Evolutionary conservation across 257 asterid species (phyloP).

Genomic region (Fraxinus excelsior): DNA sequence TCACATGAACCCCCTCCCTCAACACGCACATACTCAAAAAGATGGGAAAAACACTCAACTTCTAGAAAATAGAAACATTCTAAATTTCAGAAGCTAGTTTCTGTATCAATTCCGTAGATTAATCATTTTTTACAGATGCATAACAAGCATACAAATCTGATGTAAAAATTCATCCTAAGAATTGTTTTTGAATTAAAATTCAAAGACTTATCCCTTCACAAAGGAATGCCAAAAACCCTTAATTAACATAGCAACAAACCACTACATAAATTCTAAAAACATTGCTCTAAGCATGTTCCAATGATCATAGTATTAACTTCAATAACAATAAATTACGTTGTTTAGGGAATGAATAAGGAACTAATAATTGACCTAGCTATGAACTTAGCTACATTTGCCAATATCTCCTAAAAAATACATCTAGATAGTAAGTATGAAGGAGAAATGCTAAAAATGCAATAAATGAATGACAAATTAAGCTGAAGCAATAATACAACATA

Average conservation of each 20-base stretch:
- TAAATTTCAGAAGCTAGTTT: neutral
- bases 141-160: neutral
- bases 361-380: neutral
- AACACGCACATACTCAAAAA: neutral
- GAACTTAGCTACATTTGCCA: neutral
- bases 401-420: neutral
- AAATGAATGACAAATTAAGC: constrained; percentile 18
- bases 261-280: neutral
- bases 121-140: neutral
- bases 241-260: constrained; percentile 8
- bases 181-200: neutral
- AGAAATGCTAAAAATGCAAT: constrained; percentile 5
- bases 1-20: neutral
- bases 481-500: constrained; percentile 30
- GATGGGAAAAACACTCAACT: neutral
- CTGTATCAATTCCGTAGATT: neutral
- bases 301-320: neutral
- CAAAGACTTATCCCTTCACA: neutral
- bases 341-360: neutral
- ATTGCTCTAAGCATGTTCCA: neutral
- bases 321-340: neutral
- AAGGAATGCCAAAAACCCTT: neutral
- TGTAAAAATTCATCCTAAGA: neutral
- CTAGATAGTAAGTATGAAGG: neutral
- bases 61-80: neutral